Base-by-base conservation (phyloP, 2,329 filamentous ascomycete species). In the Botrytis medusae region DNA sequence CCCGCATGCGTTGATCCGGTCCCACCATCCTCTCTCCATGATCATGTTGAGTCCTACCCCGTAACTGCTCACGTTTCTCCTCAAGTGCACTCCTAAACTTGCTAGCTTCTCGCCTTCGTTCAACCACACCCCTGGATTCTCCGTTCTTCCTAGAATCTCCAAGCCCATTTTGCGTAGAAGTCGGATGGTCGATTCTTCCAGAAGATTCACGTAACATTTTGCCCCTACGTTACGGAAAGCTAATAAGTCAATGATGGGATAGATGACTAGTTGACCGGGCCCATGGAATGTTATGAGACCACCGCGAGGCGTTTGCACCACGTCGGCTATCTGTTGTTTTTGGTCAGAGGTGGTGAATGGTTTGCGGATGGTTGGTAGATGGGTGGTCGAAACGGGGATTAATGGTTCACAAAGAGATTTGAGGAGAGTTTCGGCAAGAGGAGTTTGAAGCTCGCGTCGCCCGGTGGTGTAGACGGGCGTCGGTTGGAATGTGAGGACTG, bases 271-370 rank as follows among this genome's bases (percentile, higher is more conserved):
- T 82, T 99, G 96, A 0, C 95, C 95, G 0, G 95, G 96, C 0
- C 95, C 96, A 81, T 99, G 96, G 84, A 97, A 98, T 4, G 96
- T 98, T 0, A 93, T 95, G 77, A 97, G 90, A 0, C 96, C 96
- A 75, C 96, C 96, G 72, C 96, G 90, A n/a, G 83, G 81, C 20
- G 84, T 80, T 14, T 82, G 81, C 5, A 85, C 81, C 72, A 81
- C 69, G 2, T 78, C 74, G 5, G 79, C 77, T 34, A 4, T 57
- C 16, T 69, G 65, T 14, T 42, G 34, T 7, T 57, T 25, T 5
- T 51, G 44, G 37, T 10, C 2, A 29, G 34, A 44, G 37, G 10
- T 32, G 46, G 34, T 18, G n/a, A 42, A 32, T 16, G 64, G 34
- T 4, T 29, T 7, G 48, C 46, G 64, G 9, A 68, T 68, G 46